phyloP scores from a whole-genome alignment of 2,329 filamentous ascomycete species.

The Plectosphaerella sp. region DNA sequence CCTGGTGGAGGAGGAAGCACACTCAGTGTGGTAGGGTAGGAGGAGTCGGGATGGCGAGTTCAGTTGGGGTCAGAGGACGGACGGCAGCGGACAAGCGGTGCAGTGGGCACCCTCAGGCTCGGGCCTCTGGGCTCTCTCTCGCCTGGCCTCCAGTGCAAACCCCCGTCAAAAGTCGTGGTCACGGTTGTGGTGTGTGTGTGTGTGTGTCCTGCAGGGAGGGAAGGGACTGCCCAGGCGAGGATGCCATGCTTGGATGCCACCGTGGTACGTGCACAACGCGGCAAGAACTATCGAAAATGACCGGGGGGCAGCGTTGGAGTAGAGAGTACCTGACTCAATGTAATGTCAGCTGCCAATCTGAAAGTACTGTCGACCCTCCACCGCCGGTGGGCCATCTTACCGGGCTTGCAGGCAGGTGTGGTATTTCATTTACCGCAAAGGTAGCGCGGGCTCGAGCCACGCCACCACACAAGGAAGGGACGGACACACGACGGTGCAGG shows the following conservation, averaged over 20 bases:
- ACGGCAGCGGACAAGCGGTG: too few relatives aligned
- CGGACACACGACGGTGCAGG: too few relatives aligned
- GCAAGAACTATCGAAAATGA: neutral
- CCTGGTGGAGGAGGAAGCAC: neutral
- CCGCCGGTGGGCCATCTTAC: neutral
- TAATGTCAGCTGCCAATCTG: too few relatives aligned
- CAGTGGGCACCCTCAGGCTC: too few relatives aligned
- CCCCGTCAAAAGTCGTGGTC: too few relatives aligned
- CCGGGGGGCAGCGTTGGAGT: neutral
- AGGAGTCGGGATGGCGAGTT: too few relatives aligned
- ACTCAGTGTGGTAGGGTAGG: too few relatives aligned
- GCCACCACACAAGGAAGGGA: neutral
- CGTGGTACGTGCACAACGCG: neutral
- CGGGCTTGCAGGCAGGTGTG: conserved; percentile 1
- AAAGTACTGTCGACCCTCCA: neutral
- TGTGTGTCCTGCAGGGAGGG: neutral
- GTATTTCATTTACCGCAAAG: conserved; percentile 1
- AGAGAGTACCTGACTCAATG: neutral
- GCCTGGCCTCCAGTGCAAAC: too few relatives aligned
- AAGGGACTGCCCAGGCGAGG: neutral
- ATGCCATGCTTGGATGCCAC: neutral
- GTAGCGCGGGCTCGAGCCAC: neutral
- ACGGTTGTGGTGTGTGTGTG: too few relatives aligned
- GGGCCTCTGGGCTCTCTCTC: too few relatives aligned
- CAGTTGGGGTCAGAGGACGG: neutral